Conservation (phyloP, 2,329 filamentous ascomycete species). For the Arthrobotrys sphaeroides region DNA sequence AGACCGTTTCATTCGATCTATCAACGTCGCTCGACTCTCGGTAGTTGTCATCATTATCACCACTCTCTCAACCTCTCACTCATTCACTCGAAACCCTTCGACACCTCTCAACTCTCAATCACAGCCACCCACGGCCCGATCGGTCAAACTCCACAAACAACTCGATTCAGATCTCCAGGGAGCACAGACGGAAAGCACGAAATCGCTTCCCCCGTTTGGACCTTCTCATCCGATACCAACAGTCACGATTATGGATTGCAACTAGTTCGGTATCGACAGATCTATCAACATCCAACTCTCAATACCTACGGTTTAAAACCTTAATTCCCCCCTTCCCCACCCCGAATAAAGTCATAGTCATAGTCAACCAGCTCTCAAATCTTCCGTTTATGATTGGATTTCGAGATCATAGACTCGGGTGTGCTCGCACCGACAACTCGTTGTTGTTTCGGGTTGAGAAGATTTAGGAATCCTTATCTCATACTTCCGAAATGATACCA, state of each 20-base stretch:
- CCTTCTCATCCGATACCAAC: constrained; percentile 4
- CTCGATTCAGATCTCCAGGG: neutral
- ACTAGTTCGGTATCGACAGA: constrained; percentile 18
- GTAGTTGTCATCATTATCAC: neutral
- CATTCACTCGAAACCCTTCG: too few species aligned
- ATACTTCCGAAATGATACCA: constrained; percentile 39
- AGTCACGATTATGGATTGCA: constrained; percentile 42
- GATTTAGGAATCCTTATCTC: constrained; percentile 35
- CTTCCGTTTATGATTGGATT: constrained; percentile 45
- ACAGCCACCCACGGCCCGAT: neutral
- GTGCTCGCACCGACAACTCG: constrained; percentile 48
- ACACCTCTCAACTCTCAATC: neutral
- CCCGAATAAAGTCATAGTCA: neutral
- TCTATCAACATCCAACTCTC: neutral
- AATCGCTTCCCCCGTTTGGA: constrained; percentile 7
- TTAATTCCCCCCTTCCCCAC: neutral
- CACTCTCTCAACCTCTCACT: too few species aligned
- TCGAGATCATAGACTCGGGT: constrained; percentile 13
- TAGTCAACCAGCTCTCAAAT: neutral
- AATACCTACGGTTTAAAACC: neutral
- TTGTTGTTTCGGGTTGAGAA: constrained; percentile 51
- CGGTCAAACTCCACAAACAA: neutral
- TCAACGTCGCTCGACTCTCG: neutral
- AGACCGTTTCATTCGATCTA: constrained; percentile 1
- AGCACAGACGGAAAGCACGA: constrained; percentile 1